Percentiles rank a stretch among this genome's conserved stretches.
Conservation (phyloP, 129 eudicot species). For the Chrysanthemum makinoi region DNA sequence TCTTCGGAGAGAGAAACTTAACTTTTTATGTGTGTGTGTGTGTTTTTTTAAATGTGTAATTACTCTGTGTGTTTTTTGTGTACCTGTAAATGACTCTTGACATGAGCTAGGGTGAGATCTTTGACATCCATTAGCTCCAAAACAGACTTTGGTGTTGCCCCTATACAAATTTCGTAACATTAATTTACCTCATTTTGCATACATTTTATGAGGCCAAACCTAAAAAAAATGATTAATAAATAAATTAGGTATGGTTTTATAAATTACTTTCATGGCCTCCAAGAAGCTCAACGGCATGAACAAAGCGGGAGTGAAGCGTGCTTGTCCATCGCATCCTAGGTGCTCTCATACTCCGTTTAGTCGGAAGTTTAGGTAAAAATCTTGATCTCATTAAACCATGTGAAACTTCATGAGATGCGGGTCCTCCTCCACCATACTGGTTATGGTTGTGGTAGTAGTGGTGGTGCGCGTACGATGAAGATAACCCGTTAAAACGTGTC, state of each 20-base stretch:
- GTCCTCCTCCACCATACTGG: conserved; percentile 45
- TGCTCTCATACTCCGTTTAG: conserved; percentile 78
- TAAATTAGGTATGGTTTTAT: not conserved
- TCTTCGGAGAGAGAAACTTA: conserved; percentile 43
- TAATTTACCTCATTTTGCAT: not conserved
- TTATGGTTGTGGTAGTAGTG: conserved; percentile 37
- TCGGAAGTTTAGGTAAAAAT: conserved; percentile 57
- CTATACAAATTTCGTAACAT: conserved; percentile 33
- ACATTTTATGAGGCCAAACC: not conserved
- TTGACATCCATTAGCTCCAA: conserved; percentile 96
- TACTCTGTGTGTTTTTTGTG: not conserved
- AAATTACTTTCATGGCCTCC: conserved; percentile 94
- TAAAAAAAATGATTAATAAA: not conserved
- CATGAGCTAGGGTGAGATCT: conserved; percentile 95
- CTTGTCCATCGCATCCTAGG: conserved; percentile 96
- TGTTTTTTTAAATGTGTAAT: not conserved
- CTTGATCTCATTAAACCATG: conserved; percentile 72
- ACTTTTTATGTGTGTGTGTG: conserved; percentile 16
- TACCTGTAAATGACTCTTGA: conserved; percentile 95
- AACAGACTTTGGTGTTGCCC: conserved; percentile 95
- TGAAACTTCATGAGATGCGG: conserved; percentile 42
- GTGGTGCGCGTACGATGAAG: conserved; percentile 30
- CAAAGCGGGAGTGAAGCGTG: conserved; percentile 81
- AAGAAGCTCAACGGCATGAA: conserved; percentile 94
- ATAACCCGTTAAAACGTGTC: conserved; percentile 40